Base-by-base conservation (phyloP, 495 filamentous ascomycete genomes). In the Xylaria longipes region DNA sequence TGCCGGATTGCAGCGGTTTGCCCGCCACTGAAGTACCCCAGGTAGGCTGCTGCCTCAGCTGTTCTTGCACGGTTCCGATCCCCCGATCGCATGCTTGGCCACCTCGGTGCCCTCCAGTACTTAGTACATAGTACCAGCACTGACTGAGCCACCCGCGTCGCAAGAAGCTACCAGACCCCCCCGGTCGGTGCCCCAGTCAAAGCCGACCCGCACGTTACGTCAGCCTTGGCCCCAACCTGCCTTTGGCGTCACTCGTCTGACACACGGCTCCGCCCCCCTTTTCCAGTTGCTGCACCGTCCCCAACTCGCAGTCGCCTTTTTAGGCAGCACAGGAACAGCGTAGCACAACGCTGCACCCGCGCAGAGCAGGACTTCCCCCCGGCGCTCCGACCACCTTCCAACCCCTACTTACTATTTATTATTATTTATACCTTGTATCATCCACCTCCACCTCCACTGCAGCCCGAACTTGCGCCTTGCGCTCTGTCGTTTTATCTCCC, bases 131-230 rank as follows among this genome's bases (percentile, higher is more conserved):
- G n/a, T n/a, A n/a, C n/a, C n/a, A n/a, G n/a, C n/a, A n/a, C n/a
- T n/a, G n/a, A 6, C 52, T 50, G 33, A 60, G 60, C 60, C 60
- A 63, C 60, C 37, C 58, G 31, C 14, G 37, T 43, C 37, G 33
- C 57, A 60, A 31, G 63, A 64, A 72, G 68, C 68, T 43, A 71
- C 67, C 50, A 39, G 43, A 31, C 8, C 11, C 58, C 15, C 58
- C 68, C 25, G 25, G 58, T 61, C 58, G 46, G 58, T n/a, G 14
- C 27, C 35, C 68, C 58, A 56, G 48, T 56, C 46, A 64, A 70
- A 2, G 25, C 48, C 58, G 67, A 67, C 69, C 74, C 77, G 70
- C 57, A n/a, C 71, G 76, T 77, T 83, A 82, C 81, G 81, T 83
- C 81, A 83, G 81, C 80, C 71, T 74, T 60, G 79, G 70, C 73